Conservation (phyloP, 2,329 filamentous ascomycete genomes). For the Aspergillus ruber region DNA sequence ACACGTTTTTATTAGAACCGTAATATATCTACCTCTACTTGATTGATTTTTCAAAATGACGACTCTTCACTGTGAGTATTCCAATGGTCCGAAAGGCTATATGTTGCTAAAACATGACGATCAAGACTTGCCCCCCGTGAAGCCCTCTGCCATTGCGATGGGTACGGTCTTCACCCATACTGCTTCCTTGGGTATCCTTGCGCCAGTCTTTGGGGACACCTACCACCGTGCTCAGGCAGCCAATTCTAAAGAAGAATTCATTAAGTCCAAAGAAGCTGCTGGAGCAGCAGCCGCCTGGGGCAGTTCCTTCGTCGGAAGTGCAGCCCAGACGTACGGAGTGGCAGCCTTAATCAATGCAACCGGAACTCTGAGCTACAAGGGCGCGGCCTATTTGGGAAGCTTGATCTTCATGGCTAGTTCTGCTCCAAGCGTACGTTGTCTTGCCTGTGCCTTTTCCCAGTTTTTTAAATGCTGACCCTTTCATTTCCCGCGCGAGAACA, state of each 20-base stretch:
- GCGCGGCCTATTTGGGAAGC: slow-evolving; percentile 83
- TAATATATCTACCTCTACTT: no score
- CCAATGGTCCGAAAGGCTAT: background rate
- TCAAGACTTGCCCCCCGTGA: slow-evolving; percentile 70
- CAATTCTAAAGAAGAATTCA: slow-evolving; percentile 94
- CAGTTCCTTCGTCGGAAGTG: slow-evolving; percentile 81
- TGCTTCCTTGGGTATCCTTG: slow-evolving; percentile 77
- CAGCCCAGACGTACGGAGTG: slow-evolving; percentile 82
- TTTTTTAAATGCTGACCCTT: background rate
- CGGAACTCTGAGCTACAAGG: slow-evolving; percentile 92
- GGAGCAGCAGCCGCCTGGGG: slow-evolving; percentile 85
- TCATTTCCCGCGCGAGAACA: slow-evolving; percentile 29
- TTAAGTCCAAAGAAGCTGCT: slow-evolving; percentile 85
- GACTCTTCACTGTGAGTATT: slow-evolving; percentile 52
- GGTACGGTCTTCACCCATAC: slow-evolving; percentile 95
- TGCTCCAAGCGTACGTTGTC: slow-evolving; percentile 68
- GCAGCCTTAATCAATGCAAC: slow-evolving; percentile 90
- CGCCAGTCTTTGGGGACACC: slow-evolving; percentile 86
- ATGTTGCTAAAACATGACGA: slow-evolving; percentile 4
- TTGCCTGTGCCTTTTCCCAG: background rate
- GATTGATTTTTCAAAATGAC: slow-evolving; percentile 42
- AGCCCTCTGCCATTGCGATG: slow-evolving; percentile 95
- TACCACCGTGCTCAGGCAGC: slow-evolving; percentile 87
- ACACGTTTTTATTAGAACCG: no score
- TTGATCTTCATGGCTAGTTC: slow-evolving; percentile 89